Conservation (phyloP, 768 basidiomycete species). For the Lentinula edodes region DNA sequence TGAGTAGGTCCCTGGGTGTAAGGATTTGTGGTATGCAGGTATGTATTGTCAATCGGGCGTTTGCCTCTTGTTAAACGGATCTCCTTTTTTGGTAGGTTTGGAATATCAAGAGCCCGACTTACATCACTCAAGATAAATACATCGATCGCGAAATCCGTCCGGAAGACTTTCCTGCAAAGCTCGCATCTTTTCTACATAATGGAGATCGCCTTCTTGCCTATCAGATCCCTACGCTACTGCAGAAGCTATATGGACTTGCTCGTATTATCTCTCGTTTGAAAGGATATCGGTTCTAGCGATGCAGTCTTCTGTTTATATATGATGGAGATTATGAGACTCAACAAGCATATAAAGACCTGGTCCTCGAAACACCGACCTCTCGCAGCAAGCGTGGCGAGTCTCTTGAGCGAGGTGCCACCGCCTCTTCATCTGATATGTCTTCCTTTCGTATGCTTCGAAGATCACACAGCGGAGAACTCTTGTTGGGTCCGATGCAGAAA, state of each 20-base stretch:
- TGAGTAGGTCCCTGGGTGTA: conserved; percentile 85
- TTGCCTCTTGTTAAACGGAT: too few relatives aligned
- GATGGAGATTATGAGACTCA: conserved; percentile 92
- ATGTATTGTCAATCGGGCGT: conserved; percentile 23
- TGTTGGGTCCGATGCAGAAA: conserved; percentile 60
- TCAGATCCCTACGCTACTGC: conserved; percentile 87
- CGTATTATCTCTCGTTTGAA: conserved; percentile 83
- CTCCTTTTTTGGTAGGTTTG: conserved; percentile 60
- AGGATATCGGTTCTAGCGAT: conserved; percentile 98
- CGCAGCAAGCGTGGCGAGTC: conserved; percentile 76
- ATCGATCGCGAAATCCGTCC: conserved; percentile 86
- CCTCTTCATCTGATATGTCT: conserved; percentile 33
- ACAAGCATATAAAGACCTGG: conserved; percentile 58
- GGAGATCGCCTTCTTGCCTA: conserved; percentile 80
- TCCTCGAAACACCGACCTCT: conserved; percentile 60
- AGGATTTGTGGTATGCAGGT: conserved; percentile 99
- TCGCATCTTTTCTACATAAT: conserved; percentile 80
- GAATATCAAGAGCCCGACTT: conserved; percentile 80
- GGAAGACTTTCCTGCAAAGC: conserved; percentile 76
- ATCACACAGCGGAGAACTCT: conserved; percentile 75
- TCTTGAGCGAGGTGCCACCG: conserved; percentile 49
- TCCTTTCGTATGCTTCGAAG: conserved; percentile 52
- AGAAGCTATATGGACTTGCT: conserved; percentile 91
- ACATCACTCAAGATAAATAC: conserved; percentile 94
- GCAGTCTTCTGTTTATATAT: conserved; percentile 93